A percentile compares a stretch with the other conserved stretches of the same genome.
These are phyloP conservation scores for Ceratocystis alfenasii DNA, from an alignment of 2,329 filamentous ascomycete species.

Conservation along the genomic window DNA sequence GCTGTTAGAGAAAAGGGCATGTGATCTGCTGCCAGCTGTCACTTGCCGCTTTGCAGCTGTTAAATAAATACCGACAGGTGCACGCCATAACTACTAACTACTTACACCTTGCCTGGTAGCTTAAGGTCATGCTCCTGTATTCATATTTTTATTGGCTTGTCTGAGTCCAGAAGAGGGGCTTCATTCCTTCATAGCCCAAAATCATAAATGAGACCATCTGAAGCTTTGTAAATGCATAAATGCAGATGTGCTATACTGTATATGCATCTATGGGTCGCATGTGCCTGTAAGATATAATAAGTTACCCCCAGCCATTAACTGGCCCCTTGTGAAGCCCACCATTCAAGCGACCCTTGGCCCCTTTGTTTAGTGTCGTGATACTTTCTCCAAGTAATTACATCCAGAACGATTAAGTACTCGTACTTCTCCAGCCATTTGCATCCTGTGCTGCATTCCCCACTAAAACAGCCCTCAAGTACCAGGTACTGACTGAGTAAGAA, in stretches of 20 bases:
- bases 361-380: constrained; percentile 4
- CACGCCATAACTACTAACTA: background rate
- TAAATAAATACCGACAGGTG: background rate
- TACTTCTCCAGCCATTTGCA: background rate
- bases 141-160: too few relatives aligned
- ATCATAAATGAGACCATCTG: too few relatives aligned
- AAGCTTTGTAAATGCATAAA: too few relatives aligned
- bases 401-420: too few relatives aligned
- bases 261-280: too few relatives aligned
- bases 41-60: background rate
- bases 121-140: too few relatives aligned
- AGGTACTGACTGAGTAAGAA: background rate
- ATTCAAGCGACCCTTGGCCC: background rate
- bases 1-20: background rate
- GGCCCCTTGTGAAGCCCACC: background rate
- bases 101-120: too few relatives aligned
- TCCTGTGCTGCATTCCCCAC: background rate
- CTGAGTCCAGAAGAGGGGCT: too few relatives aligned
- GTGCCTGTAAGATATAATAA: too few relatives aligned
- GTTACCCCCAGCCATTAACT: too few relatives aligned
- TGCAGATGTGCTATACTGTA: too few relatives aligned
- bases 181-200: too few relatives aligned
- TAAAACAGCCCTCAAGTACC: background rate
- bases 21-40: background rate
- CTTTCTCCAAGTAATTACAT: background rate